Base-by-base conservation (phyloP, 2,329 filamentous ascomycete species). In the Escovopsis weberi region DNA sequence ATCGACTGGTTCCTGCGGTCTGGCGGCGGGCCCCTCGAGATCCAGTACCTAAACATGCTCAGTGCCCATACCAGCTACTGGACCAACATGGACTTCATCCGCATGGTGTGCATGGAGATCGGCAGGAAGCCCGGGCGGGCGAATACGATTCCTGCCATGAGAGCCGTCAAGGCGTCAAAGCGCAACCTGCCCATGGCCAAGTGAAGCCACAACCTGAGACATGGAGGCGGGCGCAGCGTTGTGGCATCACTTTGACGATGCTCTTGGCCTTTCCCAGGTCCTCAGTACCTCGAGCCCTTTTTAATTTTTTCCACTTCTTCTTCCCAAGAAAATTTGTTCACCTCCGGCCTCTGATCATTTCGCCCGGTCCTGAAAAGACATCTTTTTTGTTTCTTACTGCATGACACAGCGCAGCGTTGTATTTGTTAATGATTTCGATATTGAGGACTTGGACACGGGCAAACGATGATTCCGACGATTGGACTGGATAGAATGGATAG, bases 21-120 rank as follows among this genome's bases (percentile, higher is more conserved):
- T 7, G 84, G 86, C 0, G 82, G 85, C 2, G 91, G 91, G 0
- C 82, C 88, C 4, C 67, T 98, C 33, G 91, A 94, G 61, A 87
- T 95, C 23, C 88, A 96, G 62, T 98, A 98, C 58, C 63, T 96
- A 33, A 95, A 94, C 51, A 98, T 98, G 91, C 65, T 98, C 43
- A 85, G 86, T 44, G 91, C 91, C 8, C 91, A 98, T 61, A 87
- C 85, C 43, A 89, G 84, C 57, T 98, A 98, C 60, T 98, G 91
- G 91, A 73, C 78, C 2, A 79, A 83, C 53, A 75, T 69, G 26
- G 91, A 96, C 57, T 88, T 98, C 58, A 80, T 94, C n/a, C 69
- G 88, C 37, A 80, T 96, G 68, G 63, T 96, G 40, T 93, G 93
- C 37, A 69, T 89, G 30, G 91, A 98, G 62, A 79, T 93, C 51